A percentile compares a stretch with the other conserved stretches of the same genome.
These are phyloP conservation scores for Globisporangium iwayamae DNA, from an alignment of 352 stramenopile genomes.

Conservation along the genomic window DNA sequence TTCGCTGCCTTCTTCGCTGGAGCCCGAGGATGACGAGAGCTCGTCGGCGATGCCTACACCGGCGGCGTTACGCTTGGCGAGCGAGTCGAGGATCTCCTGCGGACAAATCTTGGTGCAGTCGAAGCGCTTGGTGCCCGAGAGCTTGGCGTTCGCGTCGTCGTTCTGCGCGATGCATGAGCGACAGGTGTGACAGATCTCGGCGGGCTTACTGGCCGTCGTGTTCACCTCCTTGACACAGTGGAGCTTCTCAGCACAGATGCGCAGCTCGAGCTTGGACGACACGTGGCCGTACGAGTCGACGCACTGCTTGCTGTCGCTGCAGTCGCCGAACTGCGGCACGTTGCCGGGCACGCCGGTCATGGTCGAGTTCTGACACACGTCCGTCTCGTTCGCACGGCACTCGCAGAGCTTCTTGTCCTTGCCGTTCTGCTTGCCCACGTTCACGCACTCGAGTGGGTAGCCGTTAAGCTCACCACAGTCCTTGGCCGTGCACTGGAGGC, in stretches of 20 bases:
- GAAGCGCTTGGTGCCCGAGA: slow-evolving; percentile 59
- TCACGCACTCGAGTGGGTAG: slow-evolving; percentile 62
- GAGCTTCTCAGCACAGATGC: slow-evolving; percentile 65
- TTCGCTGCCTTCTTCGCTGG: slow-evolving; percentile 21
- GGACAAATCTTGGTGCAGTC: slow-evolving; percentile 76
- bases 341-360: slow-evolving; percentile 27
- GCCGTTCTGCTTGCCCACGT: slow-evolving; percentile 53
- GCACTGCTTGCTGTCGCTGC: slow-evolving; percentile 40
- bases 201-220: slow-evolving; percentile 51
- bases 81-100: slow-evolving; percentile 55
- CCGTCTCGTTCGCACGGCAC: slow-evolving; percentile 35
- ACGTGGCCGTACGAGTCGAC: slow-evolving; percentile 66
- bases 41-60: slow-evolving; percentile 61
- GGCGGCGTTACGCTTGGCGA: slow-evolving; percentile 48
- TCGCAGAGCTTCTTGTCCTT: slow-evolving; percentile 67
- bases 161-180: slow-evolving; percentile 79
- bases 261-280: slow-evolving; percentile 37
- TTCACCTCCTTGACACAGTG: slow-evolving; percentile 73
- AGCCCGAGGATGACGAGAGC: slow-evolving; percentile 26
- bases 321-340: slow-evolving; percentile 66
- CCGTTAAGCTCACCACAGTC: slow-evolving; percentile 69
- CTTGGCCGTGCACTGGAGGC: slow-evolving; percentile 45
- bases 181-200: slow-evolving; percentile 78
- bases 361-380: slow-evolving; percentile 50
- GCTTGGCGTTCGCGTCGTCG: slow-evolving; percentile 45